Percentiles rank a stretch among this genome's conserved stretches.
phyloP scores from a whole-genome alignment of 352 stramenopile genomes.

The Pythium dissotocum region DNA sequence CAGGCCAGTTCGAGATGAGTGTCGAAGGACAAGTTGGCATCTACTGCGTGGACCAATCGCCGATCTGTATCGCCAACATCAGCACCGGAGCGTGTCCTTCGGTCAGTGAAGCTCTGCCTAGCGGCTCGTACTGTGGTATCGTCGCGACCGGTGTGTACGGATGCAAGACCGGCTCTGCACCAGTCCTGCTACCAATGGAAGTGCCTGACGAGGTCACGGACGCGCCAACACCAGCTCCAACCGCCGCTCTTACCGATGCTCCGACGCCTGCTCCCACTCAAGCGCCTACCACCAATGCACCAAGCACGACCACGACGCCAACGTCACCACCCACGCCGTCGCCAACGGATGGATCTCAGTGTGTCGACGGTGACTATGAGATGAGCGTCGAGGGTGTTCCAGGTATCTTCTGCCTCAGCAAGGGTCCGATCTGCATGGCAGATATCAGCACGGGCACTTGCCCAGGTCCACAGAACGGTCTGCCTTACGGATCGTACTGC shows the following conservation, averaged over 20 bases:
- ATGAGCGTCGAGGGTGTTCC: slow-evolving; percentile 17
- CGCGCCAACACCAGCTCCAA: background rate
- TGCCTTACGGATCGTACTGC: slow-evolving; percentile 20
- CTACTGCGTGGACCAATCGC: background rate
- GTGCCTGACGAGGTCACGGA: background rate
- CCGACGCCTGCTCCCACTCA: background rate
- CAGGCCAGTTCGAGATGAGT: slow-evolving; percentile 5
- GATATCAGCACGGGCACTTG: slow-evolving; percentile 12
- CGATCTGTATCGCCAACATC: slow-evolving; percentile 3
- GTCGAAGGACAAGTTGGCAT: slow-evolving; percentile 3
- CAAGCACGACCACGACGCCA: background rate
- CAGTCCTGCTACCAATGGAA: background rate
- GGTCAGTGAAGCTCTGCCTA: background rate
- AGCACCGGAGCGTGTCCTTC: slow-evolving; percentile 5
- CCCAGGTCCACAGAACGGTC: slow-evolving; percentile 17
- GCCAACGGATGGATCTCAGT: slow-evolving; percentile 7
- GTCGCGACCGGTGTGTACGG: slow-evolving; percentile 14
- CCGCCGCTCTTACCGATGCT: background rate
- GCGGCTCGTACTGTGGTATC: slow-evolving; percentile 11
- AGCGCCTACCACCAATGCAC: background rate
- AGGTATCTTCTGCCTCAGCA: slow-evolving; percentile 20
- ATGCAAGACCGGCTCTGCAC: slow-evolving; percentile 8
- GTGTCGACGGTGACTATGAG: background rate
- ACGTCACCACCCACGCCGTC: background rate
- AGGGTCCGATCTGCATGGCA: slow-evolving; percentile 13